Evolutionary conservation across 352 stramenopile genomes (phyloP).

Genomic region (Stramenopiles sp.): DNA sequence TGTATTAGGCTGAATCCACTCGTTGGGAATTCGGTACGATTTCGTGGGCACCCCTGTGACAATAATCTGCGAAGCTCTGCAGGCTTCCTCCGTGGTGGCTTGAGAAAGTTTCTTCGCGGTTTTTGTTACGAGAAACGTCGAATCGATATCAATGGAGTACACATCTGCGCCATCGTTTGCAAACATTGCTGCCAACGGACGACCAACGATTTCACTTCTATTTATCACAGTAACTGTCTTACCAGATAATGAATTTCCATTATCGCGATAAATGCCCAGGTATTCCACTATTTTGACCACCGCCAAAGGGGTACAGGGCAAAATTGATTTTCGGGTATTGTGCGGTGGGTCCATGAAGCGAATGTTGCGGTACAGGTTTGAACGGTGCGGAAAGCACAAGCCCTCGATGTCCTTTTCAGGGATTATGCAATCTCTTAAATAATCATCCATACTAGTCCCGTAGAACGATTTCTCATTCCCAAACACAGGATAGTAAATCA

Average conservation of each 20-base stretch:
- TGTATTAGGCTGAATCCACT: constrained; percentile 65
- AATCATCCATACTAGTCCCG: constrained; percentile 88
- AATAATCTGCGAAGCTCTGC: constrained; percentile 67
- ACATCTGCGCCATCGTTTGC: constrained; percentile 81
- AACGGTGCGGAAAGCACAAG: constrained; percentile 81
- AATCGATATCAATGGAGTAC: constrained; percentile 84
- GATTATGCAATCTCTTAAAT: constrained; percentile 80
- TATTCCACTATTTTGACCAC: constrained; percentile 83
- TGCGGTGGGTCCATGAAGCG: constrained; percentile 65
- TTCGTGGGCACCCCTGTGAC: constrained; percentile 78
- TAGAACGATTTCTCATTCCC: constrained; percentile 83
- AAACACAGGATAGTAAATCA: constrained; percentile 97
- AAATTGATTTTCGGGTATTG: constrained; percentile 75
- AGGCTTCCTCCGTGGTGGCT: constrained; percentile 56
- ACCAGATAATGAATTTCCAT: constrained; percentile 43
- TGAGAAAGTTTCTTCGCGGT: constrained; percentile 56
- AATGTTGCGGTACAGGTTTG: constrained; percentile 91
- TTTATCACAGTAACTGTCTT: constrained; percentile 85
- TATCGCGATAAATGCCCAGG: constrained; percentile 51
- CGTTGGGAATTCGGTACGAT: constrained; percentile 70
- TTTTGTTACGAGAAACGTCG: constrained; percentile 83
- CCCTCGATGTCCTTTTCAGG: constrained; percentile 92
- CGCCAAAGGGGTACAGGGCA: constrained; percentile 85
- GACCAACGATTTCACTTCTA: constrained; percentile 83
- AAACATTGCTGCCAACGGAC: constrained; percentile 79